Evolutionary conservation across 202 grass and related monocot genomes (phyloP).

Genomic region (Carex arenaria): DNA sequence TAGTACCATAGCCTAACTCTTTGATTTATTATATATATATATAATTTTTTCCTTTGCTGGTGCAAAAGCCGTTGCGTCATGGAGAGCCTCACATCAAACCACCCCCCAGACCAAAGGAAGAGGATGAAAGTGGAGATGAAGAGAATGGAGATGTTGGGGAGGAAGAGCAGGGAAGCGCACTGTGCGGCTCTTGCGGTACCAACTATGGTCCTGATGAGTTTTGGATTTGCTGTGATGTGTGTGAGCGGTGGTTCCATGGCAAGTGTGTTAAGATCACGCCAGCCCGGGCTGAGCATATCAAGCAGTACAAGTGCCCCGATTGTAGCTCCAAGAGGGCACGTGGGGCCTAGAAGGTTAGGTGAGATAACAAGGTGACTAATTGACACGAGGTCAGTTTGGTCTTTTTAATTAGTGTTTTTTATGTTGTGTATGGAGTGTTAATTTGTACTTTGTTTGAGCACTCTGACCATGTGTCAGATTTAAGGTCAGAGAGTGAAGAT

Average conservation of each 20-base stretch:
- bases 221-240: conserved; percentile 77
- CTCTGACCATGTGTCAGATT: conserved; percentile 8
- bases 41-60: neutral
- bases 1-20: too few species aligned
- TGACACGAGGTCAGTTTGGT: conserved; percentile 3
- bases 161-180: conserved; percentile 51
- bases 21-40: neutral
- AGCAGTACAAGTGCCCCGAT: conserved; percentile 74
- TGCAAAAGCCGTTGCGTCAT: conserved; percentile 41
- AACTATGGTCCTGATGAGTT: conserved; percentile 51
- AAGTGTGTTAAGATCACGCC: conserved; percentile 74
- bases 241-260: conserved; percentile 77
- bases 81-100: conserved; percentile 46
- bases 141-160: conserved; percentile 36
- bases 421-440: conserved; percentile 8
- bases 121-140: conserved; percentile 52
- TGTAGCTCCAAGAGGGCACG: conserved; percentile 71
- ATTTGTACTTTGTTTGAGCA: conserved; percentile 1
- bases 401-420: neutral
- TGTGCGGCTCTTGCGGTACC: conserved; percentile 53
- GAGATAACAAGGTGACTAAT: neutral
- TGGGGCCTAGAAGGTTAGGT: conserved; percentile 15
- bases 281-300: conserved; percentile 76
- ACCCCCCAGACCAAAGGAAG: conserved; percentile 44
- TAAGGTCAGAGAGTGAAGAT: neutral